These are phyloP conservation scores for Garcia nutans DNA, from an alignment of 345 rosid species.

Conservation along the genomic window DNA sequence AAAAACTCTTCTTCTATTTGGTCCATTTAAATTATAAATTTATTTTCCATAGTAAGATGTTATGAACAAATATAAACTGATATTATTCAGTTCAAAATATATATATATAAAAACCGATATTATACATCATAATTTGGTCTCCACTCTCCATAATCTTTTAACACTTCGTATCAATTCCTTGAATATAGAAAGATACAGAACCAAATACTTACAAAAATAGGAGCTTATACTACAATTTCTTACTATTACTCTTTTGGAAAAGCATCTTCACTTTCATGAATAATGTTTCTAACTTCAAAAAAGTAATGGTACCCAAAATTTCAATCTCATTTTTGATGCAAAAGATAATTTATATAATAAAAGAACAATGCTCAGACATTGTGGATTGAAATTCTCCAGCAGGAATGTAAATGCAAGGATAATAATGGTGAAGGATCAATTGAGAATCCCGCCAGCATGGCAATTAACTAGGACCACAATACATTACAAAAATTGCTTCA, in stretches of 20 bases:
- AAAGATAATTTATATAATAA: not conserved
- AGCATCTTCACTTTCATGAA: not conserved
- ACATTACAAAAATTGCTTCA: not conserved
- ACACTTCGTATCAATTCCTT: not conserved
- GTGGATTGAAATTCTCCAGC: not conserved
- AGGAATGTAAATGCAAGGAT: not conserved
- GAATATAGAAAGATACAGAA: not conserved
- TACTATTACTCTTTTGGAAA: not conserved
- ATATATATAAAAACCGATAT: not conserved
- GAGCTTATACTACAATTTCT: not conserved
- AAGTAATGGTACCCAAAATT: not conserved
- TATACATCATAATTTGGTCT: not conserved
- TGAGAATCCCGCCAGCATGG: not conserved
- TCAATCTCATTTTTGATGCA: not conserved
- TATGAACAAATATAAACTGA: not conserved
- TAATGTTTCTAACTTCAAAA: not conserved
- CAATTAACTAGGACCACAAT: not conserved
- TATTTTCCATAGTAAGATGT: not conserved
- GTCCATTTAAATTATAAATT: not conserved
- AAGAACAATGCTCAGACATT: not conserved
- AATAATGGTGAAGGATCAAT: not conserved
- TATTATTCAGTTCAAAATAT: too few species aligned
- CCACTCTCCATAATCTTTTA: not conserved
- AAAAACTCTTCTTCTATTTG: not conserved
- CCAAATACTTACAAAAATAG: not conserved